A percentile compares a stretch with the other conserved stretches of the same genome.
phyloP scores from a whole-genome alignment of 192 early-diverging fungal genomes.

The Backusella psychrophila region DNA sequence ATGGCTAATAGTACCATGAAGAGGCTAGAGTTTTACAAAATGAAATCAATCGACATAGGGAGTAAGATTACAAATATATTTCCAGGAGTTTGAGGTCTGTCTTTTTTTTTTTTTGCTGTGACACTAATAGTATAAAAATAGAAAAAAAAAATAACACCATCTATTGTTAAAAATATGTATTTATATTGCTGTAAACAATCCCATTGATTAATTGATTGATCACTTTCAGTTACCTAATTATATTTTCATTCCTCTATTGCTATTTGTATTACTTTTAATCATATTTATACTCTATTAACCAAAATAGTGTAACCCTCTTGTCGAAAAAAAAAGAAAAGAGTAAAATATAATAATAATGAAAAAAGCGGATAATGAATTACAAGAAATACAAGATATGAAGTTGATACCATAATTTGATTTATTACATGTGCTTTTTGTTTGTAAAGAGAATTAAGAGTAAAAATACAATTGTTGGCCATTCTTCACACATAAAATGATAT shows the following conservation, averaged over 20 bases:
- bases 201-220: no score
- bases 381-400: background rate
- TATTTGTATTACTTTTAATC: no score
- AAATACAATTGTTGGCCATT: background rate
- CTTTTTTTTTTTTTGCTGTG: slow-evolving; percentile 1
- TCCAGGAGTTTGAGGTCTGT: background rate
- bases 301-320: no score
- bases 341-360: background rate
- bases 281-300: no score
- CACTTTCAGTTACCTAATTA: no score
- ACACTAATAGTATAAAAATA: background rate
- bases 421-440: background rate
- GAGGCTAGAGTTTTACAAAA: slow-evolving; percentile 20
- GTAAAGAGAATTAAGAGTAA: background rate
- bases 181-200: no score
- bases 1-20: slow-evolving; percentile 22
- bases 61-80: background rate
- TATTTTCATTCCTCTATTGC: no score
- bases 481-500: background rate
- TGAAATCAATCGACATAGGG: slow-evolving; percentile 9
- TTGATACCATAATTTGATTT: background rate
- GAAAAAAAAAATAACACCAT: no score
- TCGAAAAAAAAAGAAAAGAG: no score
- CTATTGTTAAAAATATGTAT: no score
- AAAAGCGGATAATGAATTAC: background rate